Base-by-base conservation (phyloP, 2,329 filamentous ascomycete genomes). In the Chaetomiaceae sp. region DNA sequence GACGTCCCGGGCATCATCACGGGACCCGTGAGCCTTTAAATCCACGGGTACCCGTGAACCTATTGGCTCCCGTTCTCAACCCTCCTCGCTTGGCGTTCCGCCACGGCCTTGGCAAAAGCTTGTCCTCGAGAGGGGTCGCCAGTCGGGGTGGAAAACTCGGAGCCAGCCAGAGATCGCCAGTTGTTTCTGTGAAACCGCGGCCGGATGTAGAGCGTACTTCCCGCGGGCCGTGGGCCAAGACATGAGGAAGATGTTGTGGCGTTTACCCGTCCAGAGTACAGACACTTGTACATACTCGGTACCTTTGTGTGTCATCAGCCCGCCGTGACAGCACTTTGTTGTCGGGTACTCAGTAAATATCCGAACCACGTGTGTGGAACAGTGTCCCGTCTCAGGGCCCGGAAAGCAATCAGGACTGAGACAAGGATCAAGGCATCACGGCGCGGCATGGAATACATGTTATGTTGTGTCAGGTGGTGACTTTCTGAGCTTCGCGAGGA, bases 31-130 rank as follows among this genome's bases (percentile, higher is more conserved):
- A n/a, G n/a, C n/a, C n/a, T n/a, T n/a, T n/a, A n/a, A n/a, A n/a
- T n/a, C n/a, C n/a, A n/a, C n/a, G n/a, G n/a, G n/a, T n/a, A n/a
- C n/a, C n/a, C n/a, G n/a, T n/a, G n/a, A n/a, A n/a, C n/a, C n/a
- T n/a, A n/a, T n/a, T n/a, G n/a, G n/a, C n/a, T n/a, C n/a, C n/a
- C n/a, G 36, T 38, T 24, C 41, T 39, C 30, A 38, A 22, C 38
- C 30, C n/a, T 29, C 27, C 39, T 44, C 27, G 40, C 29, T 26
- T n/a, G 36, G 44, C 38, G 24, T 18, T 45, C 38, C 22, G 48
- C 50, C 45, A 41, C 50, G 34, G 36, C 11, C 52, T 56, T 56
- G 54, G 54, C 54, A 42, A 56, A 56, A 56, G 54, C 54, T 56
- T 56, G 44, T 56, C 42, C 18, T 22, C 7, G 26, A 26, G 17